These are phyloP conservation scores for Artemisia annua DNA, from an alignment of 129 eudicot species.

Conservation along the genomic window DNA sequence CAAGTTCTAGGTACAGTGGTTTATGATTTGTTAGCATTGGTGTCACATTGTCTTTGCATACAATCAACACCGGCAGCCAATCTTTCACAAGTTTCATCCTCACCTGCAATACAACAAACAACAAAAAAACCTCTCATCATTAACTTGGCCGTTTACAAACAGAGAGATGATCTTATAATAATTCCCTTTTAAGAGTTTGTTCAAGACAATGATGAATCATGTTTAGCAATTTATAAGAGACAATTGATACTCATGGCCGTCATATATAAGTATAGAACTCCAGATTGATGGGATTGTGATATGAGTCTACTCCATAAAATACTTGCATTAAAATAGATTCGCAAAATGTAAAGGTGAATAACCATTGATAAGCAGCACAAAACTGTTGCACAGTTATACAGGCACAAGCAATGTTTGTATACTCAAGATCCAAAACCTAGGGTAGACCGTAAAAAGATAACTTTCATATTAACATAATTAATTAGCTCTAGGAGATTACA, in stretches of 20 bases:
- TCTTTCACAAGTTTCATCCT: slow-evolving; percentile 78
- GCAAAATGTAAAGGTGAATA: neutral
- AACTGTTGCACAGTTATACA: neutral
- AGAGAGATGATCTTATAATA: no score
- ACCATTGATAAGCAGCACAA: neutral
- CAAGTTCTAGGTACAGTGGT: slow-evolving; percentile 59
- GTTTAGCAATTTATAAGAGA: neutral
- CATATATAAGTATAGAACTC: neutral
- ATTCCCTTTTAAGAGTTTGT: neutral
- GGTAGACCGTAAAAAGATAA: neutral
- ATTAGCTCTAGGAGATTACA: neutral
- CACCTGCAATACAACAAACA: slow-evolving; percentile 45
- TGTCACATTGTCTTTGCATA: slow-evolving; percentile 66
- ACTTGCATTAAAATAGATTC: neutral
- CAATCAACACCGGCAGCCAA: slow-evolving; percentile 89
- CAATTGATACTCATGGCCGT: neutral
- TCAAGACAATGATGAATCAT: neutral
- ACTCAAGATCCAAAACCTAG: neutral
- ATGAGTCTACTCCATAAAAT: no score
- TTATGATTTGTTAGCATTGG: slow-evolving; percentile 56
- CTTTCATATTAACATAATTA: neutral
- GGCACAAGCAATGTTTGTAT: neutral
- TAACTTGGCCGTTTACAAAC: neutral
- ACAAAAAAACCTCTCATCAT: neutral
- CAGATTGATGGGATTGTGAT: no score